A percentile compares a stretch with the other conserved stretches of the same genome.
Evolutionary conservation across 495 filamentous ascomycete genomes (phyloP).

Genomic region (Aspergillus kassunensis): DNA sequence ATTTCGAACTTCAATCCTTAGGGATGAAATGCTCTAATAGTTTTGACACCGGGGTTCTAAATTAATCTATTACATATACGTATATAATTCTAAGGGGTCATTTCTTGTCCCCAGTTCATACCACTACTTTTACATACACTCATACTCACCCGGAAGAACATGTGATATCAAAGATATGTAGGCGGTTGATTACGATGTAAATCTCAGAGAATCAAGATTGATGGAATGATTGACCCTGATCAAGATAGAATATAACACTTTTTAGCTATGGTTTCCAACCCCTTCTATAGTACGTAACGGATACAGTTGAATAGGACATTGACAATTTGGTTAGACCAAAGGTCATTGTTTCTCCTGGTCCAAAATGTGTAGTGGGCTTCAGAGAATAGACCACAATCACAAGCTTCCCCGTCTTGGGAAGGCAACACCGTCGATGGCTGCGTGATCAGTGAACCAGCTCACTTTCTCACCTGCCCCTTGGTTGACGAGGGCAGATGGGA

Average conservation of each 20-base stretch:
- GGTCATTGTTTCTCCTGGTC: not conserved
- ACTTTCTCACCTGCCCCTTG: conserved; percentile 74
- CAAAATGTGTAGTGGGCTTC: not conserved
- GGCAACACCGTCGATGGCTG: conserved; percentile 75
- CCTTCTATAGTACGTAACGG: not conserved
- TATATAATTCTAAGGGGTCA: no score
- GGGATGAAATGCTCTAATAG: no score
- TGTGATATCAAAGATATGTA: no score
- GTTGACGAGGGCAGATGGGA: conserved; percentile 88
- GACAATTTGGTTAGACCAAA: not conserved
- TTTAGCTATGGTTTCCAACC: not conserved
- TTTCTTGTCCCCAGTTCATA: no score
- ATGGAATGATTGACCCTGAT: not conserved
- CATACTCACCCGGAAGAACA: no score
- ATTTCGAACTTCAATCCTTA: no score
- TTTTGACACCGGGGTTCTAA: no score
- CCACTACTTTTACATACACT: no score
- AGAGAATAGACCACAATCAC: conserved; percentile 17
- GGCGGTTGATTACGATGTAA: no score
- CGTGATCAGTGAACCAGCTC: conserved; percentile 88
- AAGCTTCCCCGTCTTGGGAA: conserved; percentile 68
- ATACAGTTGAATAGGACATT: not conserved
- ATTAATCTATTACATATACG: no score
- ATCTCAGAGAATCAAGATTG: no score
- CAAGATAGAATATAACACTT: not conserved